Conservation (phyloP, 257 asterid genomes). For the Solanum medicagineum region DNA sequence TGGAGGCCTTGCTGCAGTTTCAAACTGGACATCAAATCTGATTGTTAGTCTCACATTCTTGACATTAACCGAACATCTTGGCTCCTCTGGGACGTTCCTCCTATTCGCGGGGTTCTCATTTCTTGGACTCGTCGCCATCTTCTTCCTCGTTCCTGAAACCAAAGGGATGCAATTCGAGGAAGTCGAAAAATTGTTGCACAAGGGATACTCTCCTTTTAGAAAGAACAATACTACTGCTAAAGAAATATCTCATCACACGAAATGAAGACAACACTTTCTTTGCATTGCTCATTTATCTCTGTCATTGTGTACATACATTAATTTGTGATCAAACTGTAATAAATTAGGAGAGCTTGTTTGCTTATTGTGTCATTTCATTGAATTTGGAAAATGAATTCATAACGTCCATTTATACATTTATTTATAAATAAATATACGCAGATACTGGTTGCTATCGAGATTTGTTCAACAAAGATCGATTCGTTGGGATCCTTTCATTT, state of each 20-base stretch:
- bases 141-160: constrained; percentile 5
- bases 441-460: background rate
- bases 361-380: background rate
- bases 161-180: constrained; percentile 8
- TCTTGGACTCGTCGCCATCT: constrained; percentile 5
- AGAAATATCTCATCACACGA: background rate
- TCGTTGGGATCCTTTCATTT: background rate
- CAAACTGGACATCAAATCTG: constrained; percentile 8
- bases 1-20: constrained; percentile 10
- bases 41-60: constrained; percentile 6
- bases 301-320: background rate
- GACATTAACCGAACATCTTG: constrained; percentile 4
- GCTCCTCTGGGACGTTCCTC: constrained; percentile 5
- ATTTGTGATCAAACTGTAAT: background rate
- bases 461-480: background rate
- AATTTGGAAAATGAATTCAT: background rate
- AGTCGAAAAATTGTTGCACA: constrained; percentile 6
- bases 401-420: background rate
- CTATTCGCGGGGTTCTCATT: constrained; percentile 6
- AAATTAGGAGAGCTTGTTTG: background rate
- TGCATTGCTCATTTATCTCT: background rate
- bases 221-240: background rate
- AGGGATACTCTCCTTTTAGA: background rate
- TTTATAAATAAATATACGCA: background rate
- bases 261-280: background rate